Evolutionary conservation across 2,329 filamentous ascomycete species (phyloP).

Genomic region (Monosporascus sp.): DNA sequence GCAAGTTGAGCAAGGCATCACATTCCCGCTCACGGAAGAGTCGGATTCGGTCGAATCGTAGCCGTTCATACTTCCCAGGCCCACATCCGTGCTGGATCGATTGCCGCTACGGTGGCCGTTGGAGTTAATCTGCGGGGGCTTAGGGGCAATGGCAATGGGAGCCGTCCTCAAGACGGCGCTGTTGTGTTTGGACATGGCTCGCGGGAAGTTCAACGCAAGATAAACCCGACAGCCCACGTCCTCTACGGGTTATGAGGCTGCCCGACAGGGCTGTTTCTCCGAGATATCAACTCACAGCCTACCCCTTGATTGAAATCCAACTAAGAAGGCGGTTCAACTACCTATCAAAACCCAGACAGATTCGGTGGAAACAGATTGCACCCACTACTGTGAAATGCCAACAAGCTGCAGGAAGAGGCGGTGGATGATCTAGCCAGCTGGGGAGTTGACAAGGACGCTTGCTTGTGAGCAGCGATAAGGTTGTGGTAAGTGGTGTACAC

Average conservation of each 20-base stretch:
- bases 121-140: constrained; percentile 42
- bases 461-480: not conserved
- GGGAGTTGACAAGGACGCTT: not conserved
- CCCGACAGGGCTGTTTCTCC: constrained; percentile 5
- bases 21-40: constrained; percentile 34
- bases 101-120: constrained; percentile 40
- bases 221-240: constrained; percentile 9
- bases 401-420: not conserved
- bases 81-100: constrained; percentile 38
- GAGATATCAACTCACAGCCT: constrained; percentile 10
- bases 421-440: not conserved
- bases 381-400: not conserved
- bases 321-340: constrained; percentile 10
- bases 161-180: constrained; percentile 52
- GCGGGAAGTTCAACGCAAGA: constrained; percentile 22
- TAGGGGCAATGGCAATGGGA: constrained; percentile 61
- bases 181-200: constrained; percentile 46
- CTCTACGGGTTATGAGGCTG: constrained; percentile 18
- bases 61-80: constrained; percentile 45
- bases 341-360: constrained; percentile 4
- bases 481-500: not conserved
- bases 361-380: too few species aligned
- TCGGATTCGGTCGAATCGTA: constrained; percentile 47
- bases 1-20: constrained; percentile 66
- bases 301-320: constrained; percentile 3